Evolutionary conservation across 345 rosid genomes (phyloP).

Genomic region (Lepidium africanum): DNA sequence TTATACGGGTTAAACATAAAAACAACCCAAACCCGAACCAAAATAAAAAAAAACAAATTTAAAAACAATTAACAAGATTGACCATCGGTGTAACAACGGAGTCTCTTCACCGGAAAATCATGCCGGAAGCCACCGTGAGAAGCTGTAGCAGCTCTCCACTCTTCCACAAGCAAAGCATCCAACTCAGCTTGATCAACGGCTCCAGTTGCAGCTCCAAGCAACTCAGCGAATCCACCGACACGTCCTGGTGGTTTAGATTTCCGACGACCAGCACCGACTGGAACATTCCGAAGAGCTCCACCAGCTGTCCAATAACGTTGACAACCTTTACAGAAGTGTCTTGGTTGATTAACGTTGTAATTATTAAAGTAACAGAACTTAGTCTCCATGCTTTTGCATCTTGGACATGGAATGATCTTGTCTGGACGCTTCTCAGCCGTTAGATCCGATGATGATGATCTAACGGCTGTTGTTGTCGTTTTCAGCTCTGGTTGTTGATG

Average conservation of each 20-base stretch:
- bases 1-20: conserved; percentile 10
- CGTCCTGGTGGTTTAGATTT: conserved; percentile 62
- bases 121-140: conserved; percentile 50
- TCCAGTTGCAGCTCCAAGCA: conserved; percentile 27
- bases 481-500: conserved; percentile 24
- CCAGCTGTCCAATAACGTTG: conserved; percentile 99
- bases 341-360: conserved; percentile 97
- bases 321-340: conserved; percentile 95
- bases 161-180: conserved; percentile 50
- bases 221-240: conserved; percentile 27
- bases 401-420: conserved; percentile 83
- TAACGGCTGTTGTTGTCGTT: conserved; percentile 6
- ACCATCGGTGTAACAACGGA: conserved; percentile 46
- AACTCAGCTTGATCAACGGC: conserved; percentile 45
- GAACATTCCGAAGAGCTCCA: conserved; percentile 91
- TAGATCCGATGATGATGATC: conserved; percentile 29
- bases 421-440: conserved; percentile 64
- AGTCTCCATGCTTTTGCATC: conserved; percentile 97
- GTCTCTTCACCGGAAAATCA: conserved; percentile 54
- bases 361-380: conserved; percentile 96
- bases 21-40: conserved; percentile 9
- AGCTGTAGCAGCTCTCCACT: conserved; percentile 40
- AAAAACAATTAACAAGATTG: conserved; percentile 35
- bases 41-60: not conserved
- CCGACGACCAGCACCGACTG: conserved; percentile 92